Percentiles rank a stretch among this genome's conserved stretches.
Evolutionary conservation across 192 early-diverging fungal species (phyloP).

Genomic region (Phycomyces nitens): DNA sequence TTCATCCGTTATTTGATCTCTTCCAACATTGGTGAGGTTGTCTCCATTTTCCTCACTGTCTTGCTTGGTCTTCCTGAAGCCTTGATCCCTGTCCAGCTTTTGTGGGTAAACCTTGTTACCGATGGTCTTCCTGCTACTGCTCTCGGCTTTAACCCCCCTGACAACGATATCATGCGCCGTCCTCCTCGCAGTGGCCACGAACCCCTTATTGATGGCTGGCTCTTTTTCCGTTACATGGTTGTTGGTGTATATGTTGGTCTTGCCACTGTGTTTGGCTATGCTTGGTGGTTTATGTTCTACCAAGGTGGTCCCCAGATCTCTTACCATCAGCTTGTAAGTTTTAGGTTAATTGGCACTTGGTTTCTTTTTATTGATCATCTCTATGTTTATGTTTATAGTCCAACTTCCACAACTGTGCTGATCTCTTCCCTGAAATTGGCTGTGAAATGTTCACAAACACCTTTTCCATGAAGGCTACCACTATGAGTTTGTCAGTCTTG

Average conservation of each 20-base stretch:
- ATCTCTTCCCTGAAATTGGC: conserved; percentile 87
- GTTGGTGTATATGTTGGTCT: conserved; percentile 89
- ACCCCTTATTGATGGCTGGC: conserved; percentile 89
- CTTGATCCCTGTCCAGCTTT: conserved; percentile 93
- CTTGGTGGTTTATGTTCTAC: conserved; percentile 99
- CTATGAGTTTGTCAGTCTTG: conserved; percentile 91
- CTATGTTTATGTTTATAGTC: conserved; percentile 48
- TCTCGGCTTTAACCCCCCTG: conserved; percentile 96
- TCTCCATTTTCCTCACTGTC: conserved; percentile 95
- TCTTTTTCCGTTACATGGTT: conserved; percentile 93
- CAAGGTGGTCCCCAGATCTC: conserved; percentile 80
- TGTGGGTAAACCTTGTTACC: conserved; percentile 99
- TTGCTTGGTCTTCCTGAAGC: conserved; percentile 96
- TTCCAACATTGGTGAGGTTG: conserved; percentile 98
- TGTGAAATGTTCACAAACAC: conserved; percentile 86
- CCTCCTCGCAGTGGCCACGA: conserved; percentile 83
- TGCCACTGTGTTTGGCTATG: conserved; percentile 95
- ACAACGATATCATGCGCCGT: conserved; percentile 93
- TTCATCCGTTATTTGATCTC: conserved; percentile 98
- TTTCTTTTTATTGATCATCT: background rate
- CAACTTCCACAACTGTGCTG: conserved; percentile 87
- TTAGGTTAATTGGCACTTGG: conserved; percentile 18
- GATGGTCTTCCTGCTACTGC: conserved; percentile 97
- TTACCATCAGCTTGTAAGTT: conserved; percentile 79
- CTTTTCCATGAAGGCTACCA: conserved; percentile 84